Percentiles rank a stretch among this genome's conserved stretches.
These are phyloP conservation scores for Circinella minor DNA, from an alignment of 371 early-diverging fungal species.

Conservation along the genomic window DNA sequence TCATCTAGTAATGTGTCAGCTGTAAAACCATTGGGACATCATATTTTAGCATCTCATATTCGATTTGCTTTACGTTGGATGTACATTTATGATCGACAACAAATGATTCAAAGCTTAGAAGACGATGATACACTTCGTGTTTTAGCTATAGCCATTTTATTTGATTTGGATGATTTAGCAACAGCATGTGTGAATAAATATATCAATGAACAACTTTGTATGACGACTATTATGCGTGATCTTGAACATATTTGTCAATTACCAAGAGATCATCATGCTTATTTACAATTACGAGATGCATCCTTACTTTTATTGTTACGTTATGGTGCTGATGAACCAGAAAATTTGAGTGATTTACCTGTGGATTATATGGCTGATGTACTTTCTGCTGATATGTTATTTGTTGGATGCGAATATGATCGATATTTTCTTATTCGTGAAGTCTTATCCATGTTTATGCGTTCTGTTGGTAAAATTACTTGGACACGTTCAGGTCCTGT, in stretches of 20 bases:
- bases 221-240: conserved; percentile 45
- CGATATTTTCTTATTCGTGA: conserved; percentile 41
- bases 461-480: conserved; percentile 47
- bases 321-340: conserved; percentile 41
- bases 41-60: conserved; percentile 40
- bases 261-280: conserved; percentile 36
- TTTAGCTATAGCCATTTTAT: conserved; percentile 39
- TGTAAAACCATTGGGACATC: conserved; percentile 15
- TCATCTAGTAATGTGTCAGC: background rate
- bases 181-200: conserved; percentile 43
- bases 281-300: conserved; percentile 46
- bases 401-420: conserved; percentile 44
- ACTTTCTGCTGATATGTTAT: conserved; percentile 46
- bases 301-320: conserved; percentile 42
- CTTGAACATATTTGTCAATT: conserved; percentile 50
- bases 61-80: conserved; percentile 51
- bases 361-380: conserved; percentile 56
- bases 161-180: conserved; percentile 43
- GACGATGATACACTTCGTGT: conserved; percentile 43
- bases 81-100: conserved; percentile 30
- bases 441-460: conserved; percentile 43
- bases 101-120: conserved; percentile 24
- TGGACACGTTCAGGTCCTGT: conserved; percentile 47
- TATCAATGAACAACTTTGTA: conserved; percentile 34
- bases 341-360: conserved; percentile 36